phyloP scores from a whole-genome alignment of 352 stramenopile species.

The Nothophytophthora sp. region DNA sequence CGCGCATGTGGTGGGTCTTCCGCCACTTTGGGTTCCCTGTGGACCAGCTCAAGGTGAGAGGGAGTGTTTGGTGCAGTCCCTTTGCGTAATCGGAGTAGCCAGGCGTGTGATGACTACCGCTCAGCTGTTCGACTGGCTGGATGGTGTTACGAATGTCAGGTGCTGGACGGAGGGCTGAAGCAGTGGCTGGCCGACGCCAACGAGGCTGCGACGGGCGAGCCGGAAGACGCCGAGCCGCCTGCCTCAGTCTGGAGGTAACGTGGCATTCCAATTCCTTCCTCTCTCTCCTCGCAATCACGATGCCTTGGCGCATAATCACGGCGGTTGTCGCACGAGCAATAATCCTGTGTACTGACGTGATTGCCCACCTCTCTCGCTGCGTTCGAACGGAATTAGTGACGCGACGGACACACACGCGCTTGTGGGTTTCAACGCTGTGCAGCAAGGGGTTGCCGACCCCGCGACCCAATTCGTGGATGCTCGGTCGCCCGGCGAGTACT shows the following conservation, averaged over 20 bases:
- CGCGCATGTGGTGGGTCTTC: constrained; percentile 82
- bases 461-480: constrained; percentile 35
- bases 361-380: too few species aligned
- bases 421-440: constrained; percentile 29
- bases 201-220: constrained; percentile 35
- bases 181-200: constrained; percentile 59
- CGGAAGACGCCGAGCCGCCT: too few species aligned
- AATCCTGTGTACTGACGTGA: constrained; percentile 2
- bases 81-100: too few species aligned
- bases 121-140: too few species aligned
- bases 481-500: constrained; percentile 9
- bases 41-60: constrained; percentile 70
- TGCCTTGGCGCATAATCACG: too few species aligned
- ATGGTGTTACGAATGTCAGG: too few species aligned
- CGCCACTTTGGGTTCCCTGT: constrained; percentile 73
- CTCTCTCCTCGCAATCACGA: too few species aligned
- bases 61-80: too few species aligned
- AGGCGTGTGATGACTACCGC: too few species aligned
- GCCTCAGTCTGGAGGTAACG: too few species aligned
- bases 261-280: too few species aligned
- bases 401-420: constrained; percentile 23
- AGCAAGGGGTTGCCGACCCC: constrained; percentile 29
- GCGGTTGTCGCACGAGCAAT: constrained; percentile 4
- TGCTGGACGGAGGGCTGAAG: constrained; percentile 73
- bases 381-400: constrained; percentile 21